Percentiles rank a stretch among this genome's conserved stretches.
phyloP scores from a whole-genome alignment of 371 early-diverging fungal genomes.

The Phascolomyces articulosus region DNA sequence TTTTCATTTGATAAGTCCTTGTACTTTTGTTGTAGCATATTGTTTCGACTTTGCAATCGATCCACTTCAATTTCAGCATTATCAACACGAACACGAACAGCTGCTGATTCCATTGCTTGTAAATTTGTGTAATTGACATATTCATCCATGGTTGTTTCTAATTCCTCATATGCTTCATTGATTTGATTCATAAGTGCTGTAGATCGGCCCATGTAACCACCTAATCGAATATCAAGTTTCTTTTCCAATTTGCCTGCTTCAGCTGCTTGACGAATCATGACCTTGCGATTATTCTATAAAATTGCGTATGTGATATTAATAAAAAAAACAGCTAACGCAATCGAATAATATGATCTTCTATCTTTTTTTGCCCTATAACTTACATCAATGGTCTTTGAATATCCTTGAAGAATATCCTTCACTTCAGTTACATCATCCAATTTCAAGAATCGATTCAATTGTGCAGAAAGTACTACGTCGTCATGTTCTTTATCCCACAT shows the following conservation, averaged over 20 bases:
- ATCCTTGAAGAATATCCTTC: slow-evolving; percentile 44
- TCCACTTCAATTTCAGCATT: slow-evolving; percentile 67
- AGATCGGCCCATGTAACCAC: slow-evolving; percentile 79
- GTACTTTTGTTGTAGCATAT: slow-evolving; percentile 76
- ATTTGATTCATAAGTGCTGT: slow-evolving; percentile 64
- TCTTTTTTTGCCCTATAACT: background rate
- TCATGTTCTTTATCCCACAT: slow-evolving; percentile 44
- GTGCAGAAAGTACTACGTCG: slow-evolving; percentile 45
- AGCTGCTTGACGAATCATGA: slow-evolving; percentile 78
- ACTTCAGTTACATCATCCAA: slow-evolving; percentile 40
- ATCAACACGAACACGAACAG: slow-evolving; percentile 72
- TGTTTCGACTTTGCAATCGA: slow-evolving; percentile 63
- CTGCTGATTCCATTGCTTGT: slow-evolving; percentile 61
- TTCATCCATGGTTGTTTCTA: slow-evolving; percentile 68
- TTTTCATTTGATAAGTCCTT: slow-evolving; percentile 47
- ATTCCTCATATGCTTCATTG: slow-evolving; percentile 59
- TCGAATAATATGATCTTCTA: background rate
- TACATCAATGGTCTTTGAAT: slow-evolving; percentile 51
- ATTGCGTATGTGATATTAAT: background rate
- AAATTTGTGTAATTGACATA: slow-evolving; percentile 64
- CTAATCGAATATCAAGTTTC: slow-evolving; percentile 76
- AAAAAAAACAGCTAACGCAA: background rate
- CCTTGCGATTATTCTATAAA: slow-evolving; percentile 60
- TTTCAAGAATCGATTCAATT: slow-evolving; percentile 43
- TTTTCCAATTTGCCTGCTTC: slow-evolving; percentile 87